A percentile compares a stretch with the other conserved stretches of the same genome.
Conservation (phyloP, 176 grass and related monocot genomes). For the Zoysia pacifica region DNA sequence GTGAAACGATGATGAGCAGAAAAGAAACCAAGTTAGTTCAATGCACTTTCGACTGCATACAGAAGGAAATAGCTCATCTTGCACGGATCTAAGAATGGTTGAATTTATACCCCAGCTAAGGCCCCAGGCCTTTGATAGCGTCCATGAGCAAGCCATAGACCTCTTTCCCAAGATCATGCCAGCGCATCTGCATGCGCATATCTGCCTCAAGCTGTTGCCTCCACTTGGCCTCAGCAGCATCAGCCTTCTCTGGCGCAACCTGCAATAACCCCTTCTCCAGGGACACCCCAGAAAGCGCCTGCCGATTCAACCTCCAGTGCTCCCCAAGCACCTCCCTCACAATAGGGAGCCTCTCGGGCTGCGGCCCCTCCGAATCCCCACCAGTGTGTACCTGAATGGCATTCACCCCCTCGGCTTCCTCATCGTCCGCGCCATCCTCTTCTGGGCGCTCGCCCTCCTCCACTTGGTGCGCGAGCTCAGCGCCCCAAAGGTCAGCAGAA, state of each 20-base stretch:
- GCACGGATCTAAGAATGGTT: constrained; percentile 19
- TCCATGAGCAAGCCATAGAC: constrained; percentile 71
- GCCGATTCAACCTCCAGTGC: constrained; percentile 57
- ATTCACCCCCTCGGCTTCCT: constrained; percentile 29
- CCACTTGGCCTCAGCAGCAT: constrained; percentile 55
- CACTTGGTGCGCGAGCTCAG: constrained; percentile 20
- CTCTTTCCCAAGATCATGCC: constrained; percentile 69
- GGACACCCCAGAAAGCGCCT: constrained; percentile 48
- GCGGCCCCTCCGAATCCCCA: too few species aligned
- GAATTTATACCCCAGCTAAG: constrained; percentile 45
- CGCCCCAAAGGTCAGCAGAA: constrained; percentile 54
- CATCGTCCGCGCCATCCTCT: constrained; percentile 17
- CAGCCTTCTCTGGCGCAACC: constrained; percentile 35
- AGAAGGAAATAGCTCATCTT: neutral
- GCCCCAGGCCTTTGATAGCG: constrained; percentile 61
- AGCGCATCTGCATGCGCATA: constrained; percentile 55
- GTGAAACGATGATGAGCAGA: neutral
- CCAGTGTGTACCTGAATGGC: constrained; percentile 1
- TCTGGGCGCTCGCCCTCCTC: constrained; percentile 13
- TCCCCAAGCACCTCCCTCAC: constrained; percentile 62
- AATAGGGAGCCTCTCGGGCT: constrained; percentile 30
- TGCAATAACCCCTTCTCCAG: constrained; percentile 56
- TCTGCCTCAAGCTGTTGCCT: constrained; percentile 62
- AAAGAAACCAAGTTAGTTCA: neutral
- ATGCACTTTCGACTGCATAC: constrained; percentile 15